Conservation (phyloP, 805 yeast species). For the Phaffomyces antillensis region DNA sequence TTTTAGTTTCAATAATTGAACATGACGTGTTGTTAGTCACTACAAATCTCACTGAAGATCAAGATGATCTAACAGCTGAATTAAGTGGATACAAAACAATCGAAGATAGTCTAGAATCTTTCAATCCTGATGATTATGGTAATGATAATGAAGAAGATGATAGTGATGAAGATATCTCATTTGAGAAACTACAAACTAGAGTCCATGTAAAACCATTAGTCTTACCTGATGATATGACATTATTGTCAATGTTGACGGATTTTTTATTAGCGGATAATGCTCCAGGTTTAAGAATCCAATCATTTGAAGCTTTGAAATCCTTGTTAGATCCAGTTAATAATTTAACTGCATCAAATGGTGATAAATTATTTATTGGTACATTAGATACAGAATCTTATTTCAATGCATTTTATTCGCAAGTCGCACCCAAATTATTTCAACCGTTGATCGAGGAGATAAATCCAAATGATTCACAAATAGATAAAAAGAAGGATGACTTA, state of each 20-base stretch:
- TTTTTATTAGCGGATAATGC: slow-evolving; percentile 56
- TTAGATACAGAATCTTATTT: slow-evolving; percentile 41
- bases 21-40: slow-evolving; percentile 65
- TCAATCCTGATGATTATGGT: slow-evolving; percentile 7
- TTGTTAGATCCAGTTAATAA: slow-evolving; percentile 46
- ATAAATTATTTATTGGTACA: slow-evolving; percentile 16
- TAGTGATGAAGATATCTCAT: neutral
- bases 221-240: slow-evolving; percentile 50
- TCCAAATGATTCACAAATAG: neutral
- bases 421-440: slow-evolving; percentile 50
- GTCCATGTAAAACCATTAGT: slow-evolving; percentile 5
- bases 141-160: neutral
- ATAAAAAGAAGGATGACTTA: slow-evolving; percentile 32
- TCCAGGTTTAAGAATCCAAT: slow-evolving; percentile 72
- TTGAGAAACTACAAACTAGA: neutral
- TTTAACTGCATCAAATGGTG: slow-evolving; percentile 15
- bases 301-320: slow-evolving; percentile 74
- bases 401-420: slow-evolving; percentile 51
- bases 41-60: slow-evolving; percentile 1
- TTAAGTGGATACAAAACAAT: neutral
- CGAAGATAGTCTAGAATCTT: neutral
- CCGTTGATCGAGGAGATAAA: slow-evolving; percentile 30
- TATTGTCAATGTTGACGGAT: slow-evolving; percentile 47
- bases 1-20: slow-evolving; percentile 73
- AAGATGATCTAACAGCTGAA: neutral